phyloP scores from a whole-genome alignment of 2,329 filamentous ascomycete species.

The Penicillium vulpinum region DNA sequence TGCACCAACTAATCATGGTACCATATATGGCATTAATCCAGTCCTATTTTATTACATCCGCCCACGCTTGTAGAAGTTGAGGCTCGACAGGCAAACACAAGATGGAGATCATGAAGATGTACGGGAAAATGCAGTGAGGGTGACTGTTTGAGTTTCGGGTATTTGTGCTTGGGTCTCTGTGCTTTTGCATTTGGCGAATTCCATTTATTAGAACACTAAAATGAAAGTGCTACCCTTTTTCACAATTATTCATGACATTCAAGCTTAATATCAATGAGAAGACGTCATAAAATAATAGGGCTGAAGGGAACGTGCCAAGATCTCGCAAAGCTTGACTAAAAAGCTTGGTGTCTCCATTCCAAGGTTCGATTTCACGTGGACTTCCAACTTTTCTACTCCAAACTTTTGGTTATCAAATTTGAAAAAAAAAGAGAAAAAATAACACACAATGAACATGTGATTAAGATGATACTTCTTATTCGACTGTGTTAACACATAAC shows the following conservation, averaged over 20 bases:
- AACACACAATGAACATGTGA: neutral
- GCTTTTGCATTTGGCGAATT: neutral
- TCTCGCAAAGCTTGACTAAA: conserved; percentile 7
- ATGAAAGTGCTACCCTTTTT: neutral
- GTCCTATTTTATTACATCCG: too few species aligned
- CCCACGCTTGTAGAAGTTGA: neutral
- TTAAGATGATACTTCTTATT: too few species aligned
- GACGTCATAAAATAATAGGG: conserved; percentile 1
- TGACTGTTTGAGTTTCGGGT: neutral
- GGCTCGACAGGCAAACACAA: neutral
- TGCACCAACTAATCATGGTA: too few species aligned
- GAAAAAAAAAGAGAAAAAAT: too few species aligned
- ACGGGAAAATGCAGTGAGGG: neutral
- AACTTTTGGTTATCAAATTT: too few species aligned
- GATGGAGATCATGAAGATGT: neutral
- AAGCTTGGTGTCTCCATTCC: conserved; percentile 4
- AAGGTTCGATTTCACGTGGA: neutral
- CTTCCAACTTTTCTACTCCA: too few species aligned
- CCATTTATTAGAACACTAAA: neutral
- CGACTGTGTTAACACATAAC: neutral
- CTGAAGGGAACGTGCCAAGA: conserved; percentile 6
- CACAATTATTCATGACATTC: neutral
- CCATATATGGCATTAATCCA: too few species aligned
- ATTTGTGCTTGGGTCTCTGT: neutral
- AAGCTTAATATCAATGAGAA: too few species aligned